These are phyloP conservation scores for Ogataea ganodermae DNA, from an alignment of 805 yeast genomes.

Conservation along the genomic window DNA sequence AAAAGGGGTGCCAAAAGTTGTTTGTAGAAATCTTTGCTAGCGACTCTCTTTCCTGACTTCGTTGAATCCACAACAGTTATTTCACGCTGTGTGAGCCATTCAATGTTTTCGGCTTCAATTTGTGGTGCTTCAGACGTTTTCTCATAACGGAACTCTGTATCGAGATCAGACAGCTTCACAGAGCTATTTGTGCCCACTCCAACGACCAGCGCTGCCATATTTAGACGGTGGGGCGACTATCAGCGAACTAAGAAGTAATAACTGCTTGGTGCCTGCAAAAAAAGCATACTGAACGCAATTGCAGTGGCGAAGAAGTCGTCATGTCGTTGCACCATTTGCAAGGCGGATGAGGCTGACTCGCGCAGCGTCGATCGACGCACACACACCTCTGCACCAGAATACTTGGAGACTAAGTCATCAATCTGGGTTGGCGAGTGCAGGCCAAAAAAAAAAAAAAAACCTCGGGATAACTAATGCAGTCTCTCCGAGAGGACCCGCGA, in stretches of 20 bases:
- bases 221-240: neutral
- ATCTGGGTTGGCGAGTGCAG: too few relatives aligned
- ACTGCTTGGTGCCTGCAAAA: too few relatives aligned
- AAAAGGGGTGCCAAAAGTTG: constrained; percentile 52
- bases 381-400: neutral
- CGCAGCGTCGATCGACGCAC: neutral
- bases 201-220: neutral
- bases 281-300: too few relatives aligned
- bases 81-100: neutral
- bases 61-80: constrained; percentile 48
- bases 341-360: neutral
- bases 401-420: too few relatives aligned
- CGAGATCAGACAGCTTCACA: neutral
- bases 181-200: neutral
- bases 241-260: neutral
- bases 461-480: too few relatives aligned
- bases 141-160: neutral
- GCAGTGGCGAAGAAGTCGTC: too few relatives aligned
- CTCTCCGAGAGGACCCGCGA: neutral
- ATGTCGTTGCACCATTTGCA: too few relatives aligned
- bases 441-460: neutral
- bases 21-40: constrained; percentile 39
- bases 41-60: constrained; percentile 49
- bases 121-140: neutral
- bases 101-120: neutral